Evolutionary conservation across 306 rosid genomes (phyloP).

Genomic region (Cicer cuneatum): DNA sequence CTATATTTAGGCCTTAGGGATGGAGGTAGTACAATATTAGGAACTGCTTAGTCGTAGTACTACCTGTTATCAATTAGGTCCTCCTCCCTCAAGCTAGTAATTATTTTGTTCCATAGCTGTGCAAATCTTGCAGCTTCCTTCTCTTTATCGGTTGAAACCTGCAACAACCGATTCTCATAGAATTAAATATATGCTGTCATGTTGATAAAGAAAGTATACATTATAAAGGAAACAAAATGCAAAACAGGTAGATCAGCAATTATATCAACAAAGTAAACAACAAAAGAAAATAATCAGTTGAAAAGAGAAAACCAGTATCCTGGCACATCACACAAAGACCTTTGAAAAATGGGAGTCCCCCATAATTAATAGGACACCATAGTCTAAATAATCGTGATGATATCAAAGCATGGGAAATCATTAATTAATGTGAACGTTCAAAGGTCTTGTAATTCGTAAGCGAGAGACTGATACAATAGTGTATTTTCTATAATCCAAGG

Average conservation of each 20-base stretch:
- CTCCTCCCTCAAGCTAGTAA: constrained; percentile 90
- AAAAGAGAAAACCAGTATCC: constrained; percentile 6
- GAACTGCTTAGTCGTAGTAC: constrained; percentile 28
- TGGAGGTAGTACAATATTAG: constrained; percentile 5
- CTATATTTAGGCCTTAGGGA: too few relatives aligned
- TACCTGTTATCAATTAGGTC: constrained; percentile 88
- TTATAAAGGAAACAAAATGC: not conserved
- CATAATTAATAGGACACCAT: not conserved
- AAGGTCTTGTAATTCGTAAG: not conserved
- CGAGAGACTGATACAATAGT: not conserved
- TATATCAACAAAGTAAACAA: constrained; percentile 4
- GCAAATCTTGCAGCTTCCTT: constrained; percentile 87
- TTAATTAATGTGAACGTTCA: not conserved
- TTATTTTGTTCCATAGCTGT: constrained; percentile 90
- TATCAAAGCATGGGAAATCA: not conserved
- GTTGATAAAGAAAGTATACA: constrained; percentile 7
- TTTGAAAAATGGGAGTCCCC: not conserved
- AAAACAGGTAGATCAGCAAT: not conserved
- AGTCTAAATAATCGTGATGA: not conserved
- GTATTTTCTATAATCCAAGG: not conserved
- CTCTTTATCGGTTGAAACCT: constrained; percentile 67
- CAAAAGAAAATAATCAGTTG: constrained; percentile 8
- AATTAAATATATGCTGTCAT: constrained; percentile 12
- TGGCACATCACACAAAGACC: not conserved
- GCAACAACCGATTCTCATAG: constrained; percentile 40